phyloP scores from a whole-genome alignment of 2,329 filamentous ascomycete genomes.

The Sphaerostilbella broomeana region DNA sequence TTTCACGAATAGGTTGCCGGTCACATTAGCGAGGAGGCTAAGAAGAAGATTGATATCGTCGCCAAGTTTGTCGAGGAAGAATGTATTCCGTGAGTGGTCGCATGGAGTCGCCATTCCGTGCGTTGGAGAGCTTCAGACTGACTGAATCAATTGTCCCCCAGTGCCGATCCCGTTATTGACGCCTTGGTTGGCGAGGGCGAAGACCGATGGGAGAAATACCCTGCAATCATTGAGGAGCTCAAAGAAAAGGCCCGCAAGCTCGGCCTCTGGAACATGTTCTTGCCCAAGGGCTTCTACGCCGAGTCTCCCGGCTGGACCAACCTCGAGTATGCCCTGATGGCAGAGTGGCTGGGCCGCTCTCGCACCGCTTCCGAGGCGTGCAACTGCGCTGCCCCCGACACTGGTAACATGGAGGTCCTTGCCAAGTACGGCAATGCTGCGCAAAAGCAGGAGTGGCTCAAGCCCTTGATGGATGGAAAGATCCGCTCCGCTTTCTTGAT shows the following conservation, averaged over 20 bases:
- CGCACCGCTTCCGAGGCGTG: constrained; percentile 75
- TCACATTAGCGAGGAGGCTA: constrained; percentile 75
- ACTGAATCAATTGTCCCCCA: constrained; percentile 24
- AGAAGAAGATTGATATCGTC: constrained; percentile 77
- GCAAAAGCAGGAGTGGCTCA: constrained; percentile 80
- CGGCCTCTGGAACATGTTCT: constrained; percentile 97
- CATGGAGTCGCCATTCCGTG: too few relatives aligned
- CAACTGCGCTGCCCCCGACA: constrained; percentile 87
- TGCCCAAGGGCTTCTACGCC: constrained; percentile 90
- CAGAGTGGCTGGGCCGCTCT: constrained; percentile 87
- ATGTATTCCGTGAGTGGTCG: constrained; percentile 65
- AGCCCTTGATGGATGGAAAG: constrained; percentile 72
- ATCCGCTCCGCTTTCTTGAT: constrained; percentile 89
- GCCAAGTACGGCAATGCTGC: constrained; percentile 83
- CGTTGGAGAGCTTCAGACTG: background rate
- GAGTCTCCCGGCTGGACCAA: constrained; percentile 93
- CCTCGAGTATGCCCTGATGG: constrained; percentile 96
- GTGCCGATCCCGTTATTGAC: constrained; percentile 70
- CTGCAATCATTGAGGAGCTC: constrained; percentile 77
- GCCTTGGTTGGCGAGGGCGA: constrained; percentile 74
- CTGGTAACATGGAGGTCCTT: constrained; percentile 91
- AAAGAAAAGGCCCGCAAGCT: constrained; percentile 77
- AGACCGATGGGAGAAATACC: constrained; percentile 73
- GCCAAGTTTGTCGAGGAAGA: constrained; percentile 97
- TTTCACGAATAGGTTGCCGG: constrained; percentile 34